Percentiles rank a stretch among this genome's conserved stretches.
Conservation (phyloP, 1,139 yeast genomes). For the Eremothecium gossypii region DNA sequence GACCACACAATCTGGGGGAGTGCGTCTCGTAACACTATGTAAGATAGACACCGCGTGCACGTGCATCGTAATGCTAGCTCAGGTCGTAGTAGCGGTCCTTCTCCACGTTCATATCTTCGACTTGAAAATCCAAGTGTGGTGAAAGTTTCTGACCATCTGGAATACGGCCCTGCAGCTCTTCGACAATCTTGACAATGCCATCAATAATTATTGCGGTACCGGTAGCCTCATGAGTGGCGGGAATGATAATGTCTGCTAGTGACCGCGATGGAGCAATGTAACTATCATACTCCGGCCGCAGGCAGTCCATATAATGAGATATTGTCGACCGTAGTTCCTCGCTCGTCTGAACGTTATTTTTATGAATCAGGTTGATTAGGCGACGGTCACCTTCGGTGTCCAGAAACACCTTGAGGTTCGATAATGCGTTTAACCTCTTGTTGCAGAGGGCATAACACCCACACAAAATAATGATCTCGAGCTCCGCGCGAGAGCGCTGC, state of each 20-base stretch:
- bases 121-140: constrained; percentile 29
- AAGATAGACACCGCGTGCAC: too few species aligned
- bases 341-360: constrained; percentile 22
- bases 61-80: constrained; percentile 4
- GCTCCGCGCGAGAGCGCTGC: constrained; percentile 4
- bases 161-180: constrained; percentile 12
- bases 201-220: constrained; percentile 68
- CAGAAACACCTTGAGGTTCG: constrained; percentile 65
- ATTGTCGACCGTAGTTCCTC: constrained; percentile 42
- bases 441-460: constrained; percentile 79
- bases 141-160: constrained; percentile 8
- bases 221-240: constrained; percentile 41
- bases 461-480: constrained; percentile 48
- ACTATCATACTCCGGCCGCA: constrained; percentile 71
- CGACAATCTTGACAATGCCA: constrained; percentile 47
- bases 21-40: too few species aligned
- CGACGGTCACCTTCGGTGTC: constrained; percentile 83
- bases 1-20: too few species aligned
- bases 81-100: constrained; percentile 44
- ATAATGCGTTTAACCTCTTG: constrained; percentile 44
- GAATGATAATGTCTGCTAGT: constrained; percentile 73
- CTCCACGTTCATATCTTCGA: constrained; percentile 39
- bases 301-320: constrained; percentile 49
- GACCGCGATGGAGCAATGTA: constrained; percentile 70
- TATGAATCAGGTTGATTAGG: constrained; percentile 62